phyloP scores from a whole-genome alignment of 805 yeast genomes.

The Kluyveromyces siamensis region DNA sequence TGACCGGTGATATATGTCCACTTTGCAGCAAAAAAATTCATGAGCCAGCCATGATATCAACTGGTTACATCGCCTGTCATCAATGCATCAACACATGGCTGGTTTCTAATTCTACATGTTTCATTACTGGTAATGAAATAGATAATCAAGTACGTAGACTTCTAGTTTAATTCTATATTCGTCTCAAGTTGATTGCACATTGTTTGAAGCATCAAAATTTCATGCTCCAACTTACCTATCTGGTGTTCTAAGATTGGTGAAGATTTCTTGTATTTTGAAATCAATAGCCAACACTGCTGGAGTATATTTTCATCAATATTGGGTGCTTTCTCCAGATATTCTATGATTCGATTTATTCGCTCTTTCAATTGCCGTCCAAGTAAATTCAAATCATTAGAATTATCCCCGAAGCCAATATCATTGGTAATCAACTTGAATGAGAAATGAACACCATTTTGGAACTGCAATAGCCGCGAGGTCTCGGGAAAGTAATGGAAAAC shows the following conservation, averaged over 20 bases:
- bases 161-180: constrained; percentile 1
- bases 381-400: constrained; percentile 4
- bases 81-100: constrained; percentile 69
- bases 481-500: constrained; percentile 2
- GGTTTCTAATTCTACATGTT: constrained; percentile 53
- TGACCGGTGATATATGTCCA: constrained; percentile 42
- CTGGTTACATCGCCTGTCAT: constrained; percentile 87
- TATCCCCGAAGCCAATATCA: neutral
- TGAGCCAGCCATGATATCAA: constrained; percentile 82
- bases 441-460: neutral
- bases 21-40: constrained; percentile 55
- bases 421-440: neutral
- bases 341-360: constrained; percentile 12
- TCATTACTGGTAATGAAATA: constrained; percentile 64
- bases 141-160: constrained; percentile 2
- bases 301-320: constrained; percentile 9
- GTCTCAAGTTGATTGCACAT: constrained; percentile 23
- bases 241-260: constrained; percentile 17
- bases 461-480: neutral
- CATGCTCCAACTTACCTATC: constrained; percentile 16
- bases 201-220: constrained; percentile 14
- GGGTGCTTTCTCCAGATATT: constrained; percentile 10
- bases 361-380: constrained; percentile 5
- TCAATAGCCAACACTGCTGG: constrained; percentile 13
- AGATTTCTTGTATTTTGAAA: constrained; percentile 9